Base-by-base conservation (phyloP, 768 basidiomycete species). In the Suillus subaureus region DNA sequence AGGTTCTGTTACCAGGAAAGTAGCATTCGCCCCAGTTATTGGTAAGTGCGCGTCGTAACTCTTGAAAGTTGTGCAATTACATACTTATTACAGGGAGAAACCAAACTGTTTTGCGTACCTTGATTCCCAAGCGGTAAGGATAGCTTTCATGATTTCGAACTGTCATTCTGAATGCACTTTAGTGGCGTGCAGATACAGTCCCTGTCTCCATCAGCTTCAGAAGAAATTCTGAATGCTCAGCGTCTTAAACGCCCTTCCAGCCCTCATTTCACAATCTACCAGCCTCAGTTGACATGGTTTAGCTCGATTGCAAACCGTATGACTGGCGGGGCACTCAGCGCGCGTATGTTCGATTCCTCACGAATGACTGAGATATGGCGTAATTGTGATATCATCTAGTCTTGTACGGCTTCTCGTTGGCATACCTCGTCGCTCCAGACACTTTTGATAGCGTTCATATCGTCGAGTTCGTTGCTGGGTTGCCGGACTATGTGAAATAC, bases 251-350 rank as follows among this genome's bases (percentile, higher is more conserved):
- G 97, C n/a, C 97, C 97, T 21, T 92, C 85, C 67, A 93, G 91
- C 72, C 97, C 97, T 11, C 96, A 98, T 78, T 92, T 95, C 75
- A 95, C 95, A 64, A 99, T 99, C 79, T 99, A 99, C 81, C 91
- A 96, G 74, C 92, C 91, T 2, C 94, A 99, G 79, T 78, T 99
- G 56, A 98, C 97, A 42, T 97, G 94, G 93, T 16, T 93, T 63
- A 84, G 79, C 6, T 97, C 95, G 21, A 94, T 97, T 71, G 87
- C 85, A 47, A 90, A 99, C 80, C 92, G 97, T 76, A 77, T 85
- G n/a, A 92, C 95, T 13, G 97, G 97, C 66, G 85, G 78, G 9
- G 93, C 82, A 12, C 85, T 99, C 58, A 91, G 92, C 66, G 87
- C 84, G 60, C 83, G 94, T 95, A 72, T 70, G 89, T 88, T 57